A percentile compares a stretch with the other conserved stretches of the same genome.
Evolutionary conservation across 768 basidiomycete genomes (phyloP).

Genomic region (Boletus pseudo-olivaceus): DNA sequence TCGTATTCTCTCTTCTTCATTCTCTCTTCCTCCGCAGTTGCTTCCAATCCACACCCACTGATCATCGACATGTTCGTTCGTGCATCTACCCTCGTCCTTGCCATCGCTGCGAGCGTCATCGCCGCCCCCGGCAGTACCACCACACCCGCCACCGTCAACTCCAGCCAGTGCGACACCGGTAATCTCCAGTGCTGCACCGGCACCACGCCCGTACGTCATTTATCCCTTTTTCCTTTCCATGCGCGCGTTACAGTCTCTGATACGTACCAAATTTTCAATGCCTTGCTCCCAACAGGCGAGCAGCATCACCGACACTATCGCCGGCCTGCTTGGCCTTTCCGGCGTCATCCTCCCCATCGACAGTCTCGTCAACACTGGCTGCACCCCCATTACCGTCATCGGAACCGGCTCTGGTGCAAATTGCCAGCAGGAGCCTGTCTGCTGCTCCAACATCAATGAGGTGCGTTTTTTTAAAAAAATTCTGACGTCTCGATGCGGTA

Average conservation of each 20-base stretch:
- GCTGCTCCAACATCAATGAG: not conserved
- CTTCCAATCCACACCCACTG: not conserved
- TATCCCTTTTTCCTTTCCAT: no score
- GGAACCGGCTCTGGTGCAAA: not conserved
- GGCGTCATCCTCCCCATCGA: not conserved
- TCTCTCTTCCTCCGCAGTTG: not conserved
- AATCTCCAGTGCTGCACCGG: conserved; percentile 9
- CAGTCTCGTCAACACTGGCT: not conserved
- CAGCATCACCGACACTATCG: accelerated
- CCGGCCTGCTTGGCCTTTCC: not conserved
- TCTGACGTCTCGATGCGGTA: not conserved
- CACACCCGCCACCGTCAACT: no score
- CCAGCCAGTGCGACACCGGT: conserved; percentile 11
- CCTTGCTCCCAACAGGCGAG: not conserved
- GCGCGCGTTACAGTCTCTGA: not conserved
- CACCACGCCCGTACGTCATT: not conserved
- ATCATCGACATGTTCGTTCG: conserved; percentile 13
- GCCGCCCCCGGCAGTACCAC: not conserved
- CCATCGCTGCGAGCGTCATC: conserved; percentile 7
- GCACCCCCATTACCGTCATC: not conserved
- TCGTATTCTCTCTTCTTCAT: not conserved
- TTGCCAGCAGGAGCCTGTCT: conserved; percentile 4
- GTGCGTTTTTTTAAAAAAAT: conserved; percentile 1
- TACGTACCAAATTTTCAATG: not conserved
- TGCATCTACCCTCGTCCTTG: conserved; percentile 9